phyloP scores from a whole-genome alignment of 129 eudicot genomes.

The Centrapalus pauciflorus region DNA sequence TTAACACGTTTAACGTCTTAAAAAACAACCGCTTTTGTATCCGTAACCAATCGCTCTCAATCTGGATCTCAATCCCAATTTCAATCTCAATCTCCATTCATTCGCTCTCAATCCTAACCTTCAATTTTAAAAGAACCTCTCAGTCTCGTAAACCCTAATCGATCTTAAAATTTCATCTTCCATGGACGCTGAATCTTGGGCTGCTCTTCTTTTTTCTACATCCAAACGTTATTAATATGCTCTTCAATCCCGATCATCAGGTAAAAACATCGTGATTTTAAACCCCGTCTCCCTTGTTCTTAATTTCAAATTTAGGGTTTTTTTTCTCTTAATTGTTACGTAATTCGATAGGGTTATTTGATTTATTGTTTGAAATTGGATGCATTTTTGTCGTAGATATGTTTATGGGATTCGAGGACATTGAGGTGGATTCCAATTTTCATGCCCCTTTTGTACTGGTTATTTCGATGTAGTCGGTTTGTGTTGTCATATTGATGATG shows the following conservation, averaged over 20 bases:
- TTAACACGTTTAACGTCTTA: too few species aligned
- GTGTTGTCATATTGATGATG: conserved; percentile 97
- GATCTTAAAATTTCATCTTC: too few species aligned
- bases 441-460: conserved; percentile 79
- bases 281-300: too few species aligned
- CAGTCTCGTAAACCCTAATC: too few species aligned
- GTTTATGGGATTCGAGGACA: conserved; percentile 85
- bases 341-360: too few species aligned
- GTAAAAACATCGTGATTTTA: conserved; percentile 25
- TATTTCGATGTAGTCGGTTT: conserved; percentile 85
- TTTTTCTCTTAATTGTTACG: background rate
- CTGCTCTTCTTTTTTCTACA: conserved; percentile 74
- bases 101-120: too few species aligned
- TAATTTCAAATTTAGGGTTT: conserved; percentile 18
- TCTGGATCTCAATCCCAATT: background rate
- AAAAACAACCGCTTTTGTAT: too few species aligned
- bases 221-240: conserved; percentile 78
- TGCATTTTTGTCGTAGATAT: conserved; percentile 54
- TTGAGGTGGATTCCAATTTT: conserved; percentile 70
- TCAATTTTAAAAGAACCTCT: too few species aligned
- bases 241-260: conserved; percentile 84
- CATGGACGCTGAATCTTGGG: conserved; percentile 95
- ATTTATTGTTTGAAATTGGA: conserved; percentile 13
- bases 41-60: too few species aligned
- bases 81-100: conserved; percentile 14